Evolutionary conservation across 768 basidiomycete genomes (phyloP).

Genomic region (Exidia glandulosa): DNA sequence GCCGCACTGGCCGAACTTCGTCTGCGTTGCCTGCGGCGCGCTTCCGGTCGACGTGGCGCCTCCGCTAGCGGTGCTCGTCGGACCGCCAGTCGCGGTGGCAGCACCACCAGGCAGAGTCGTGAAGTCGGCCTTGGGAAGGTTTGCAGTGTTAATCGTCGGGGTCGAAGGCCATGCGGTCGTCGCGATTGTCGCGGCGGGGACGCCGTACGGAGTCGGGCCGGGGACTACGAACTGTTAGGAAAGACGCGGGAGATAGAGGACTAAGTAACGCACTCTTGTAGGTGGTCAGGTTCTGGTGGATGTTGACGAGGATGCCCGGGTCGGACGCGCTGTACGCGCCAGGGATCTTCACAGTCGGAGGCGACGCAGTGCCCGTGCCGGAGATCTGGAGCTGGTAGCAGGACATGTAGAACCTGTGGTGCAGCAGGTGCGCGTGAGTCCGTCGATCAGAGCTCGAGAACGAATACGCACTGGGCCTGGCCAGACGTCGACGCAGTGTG

Average conservation of each 20-base stretch:
- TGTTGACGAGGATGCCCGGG: conserved; percentile 28
- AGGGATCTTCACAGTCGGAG: neutral
- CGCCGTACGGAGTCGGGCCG: conserved; percentile 39
- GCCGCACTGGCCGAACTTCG: neutral
- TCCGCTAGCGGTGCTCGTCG: neutral
- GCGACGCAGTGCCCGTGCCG: conserved; percentile 1
- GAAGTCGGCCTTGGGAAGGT: conserved; percentile 31
- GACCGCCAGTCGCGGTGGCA: neutral
- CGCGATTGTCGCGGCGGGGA: conserved; percentile 28
- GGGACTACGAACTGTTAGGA: conserved; percentile 25
- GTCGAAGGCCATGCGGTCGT: conserved; percentile 34
- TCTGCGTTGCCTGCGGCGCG: neutral
- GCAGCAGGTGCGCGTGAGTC: neutral
- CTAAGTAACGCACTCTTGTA: conserved; percentile 18
- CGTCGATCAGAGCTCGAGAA: neutral
- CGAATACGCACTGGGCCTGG: neutral
- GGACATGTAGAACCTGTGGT: conserved; percentile 11
- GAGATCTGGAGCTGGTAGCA: conserved; percentile 3
- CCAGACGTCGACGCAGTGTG: neutral
- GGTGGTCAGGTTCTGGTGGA: conserved; percentile 29
- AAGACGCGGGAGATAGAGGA: neutral
- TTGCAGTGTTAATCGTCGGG: conserved; percentile 39
- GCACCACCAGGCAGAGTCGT: neutral
- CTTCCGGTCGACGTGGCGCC: neutral
- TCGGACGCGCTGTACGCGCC: conserved; percentile 1